phyloP scores from a whole-genome alignment of 2,329 filamentous ascomycete genomes.

The Penicillium sp. region DNA sequence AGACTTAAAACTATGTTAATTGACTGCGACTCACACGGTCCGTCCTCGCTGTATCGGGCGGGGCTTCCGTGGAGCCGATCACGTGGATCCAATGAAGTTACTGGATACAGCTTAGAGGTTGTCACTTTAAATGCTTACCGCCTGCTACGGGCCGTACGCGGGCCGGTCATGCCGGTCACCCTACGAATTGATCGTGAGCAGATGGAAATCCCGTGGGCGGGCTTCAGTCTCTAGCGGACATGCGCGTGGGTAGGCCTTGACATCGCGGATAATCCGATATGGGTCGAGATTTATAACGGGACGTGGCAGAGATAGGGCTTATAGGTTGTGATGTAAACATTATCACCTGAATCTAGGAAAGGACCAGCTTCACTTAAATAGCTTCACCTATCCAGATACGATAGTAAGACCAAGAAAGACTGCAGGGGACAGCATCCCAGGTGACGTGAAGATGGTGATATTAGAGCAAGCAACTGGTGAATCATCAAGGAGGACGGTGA shows the following conservation, averaged over 20 bases:
- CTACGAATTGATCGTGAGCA: too few species aligned
- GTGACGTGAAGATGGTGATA: not conserved
- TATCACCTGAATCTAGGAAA: not conserved
- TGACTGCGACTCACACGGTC: not conserved
- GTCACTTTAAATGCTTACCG: too few species aligned
- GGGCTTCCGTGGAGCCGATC: constrained; percentile 17
- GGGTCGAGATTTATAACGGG: not conserved
- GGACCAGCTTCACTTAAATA: not conserved
- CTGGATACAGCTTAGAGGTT: not conserved
- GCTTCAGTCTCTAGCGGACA: too few species aligned
- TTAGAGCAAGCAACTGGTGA: not conserved
- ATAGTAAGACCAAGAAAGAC: not conserved
- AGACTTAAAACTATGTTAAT: not conserved
- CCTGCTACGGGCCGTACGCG: not conserved
- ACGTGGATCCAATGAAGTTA: constrained; percentile 8
- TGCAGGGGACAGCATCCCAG: not conserved
- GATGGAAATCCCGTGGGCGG: too few species aligned
- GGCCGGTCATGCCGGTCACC: not conserved
- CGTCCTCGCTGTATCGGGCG: constrained; percentile 5
- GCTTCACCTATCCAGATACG: not conserved
- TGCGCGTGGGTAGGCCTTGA: too few species aligned
- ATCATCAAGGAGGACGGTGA: too few species aligned
- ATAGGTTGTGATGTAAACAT: not conserved
- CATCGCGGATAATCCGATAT: too few species aligned
- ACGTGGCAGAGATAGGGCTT: not conserved